Evolutionary conservation across 768 basidiomycete species (phyloP).

Genomic region (Calocybe indica): DNA sequence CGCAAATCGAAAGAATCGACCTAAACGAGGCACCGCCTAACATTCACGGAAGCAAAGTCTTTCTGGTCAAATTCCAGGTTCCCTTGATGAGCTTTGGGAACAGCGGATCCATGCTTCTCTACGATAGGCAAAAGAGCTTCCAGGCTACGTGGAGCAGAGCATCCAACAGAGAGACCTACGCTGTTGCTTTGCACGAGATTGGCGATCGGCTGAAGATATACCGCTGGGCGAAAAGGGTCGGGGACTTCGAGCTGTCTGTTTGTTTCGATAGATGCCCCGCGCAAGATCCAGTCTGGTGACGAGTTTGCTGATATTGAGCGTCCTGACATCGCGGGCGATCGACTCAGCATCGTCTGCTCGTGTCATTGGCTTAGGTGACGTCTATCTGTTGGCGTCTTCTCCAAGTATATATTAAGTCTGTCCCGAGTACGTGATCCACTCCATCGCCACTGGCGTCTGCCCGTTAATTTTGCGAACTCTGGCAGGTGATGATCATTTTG

Average conservation of each 20-base stretch:
- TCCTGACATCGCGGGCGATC: too few relatives aligned
- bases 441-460: too few relatives aligned
- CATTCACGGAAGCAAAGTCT: conserved; percentile 25
- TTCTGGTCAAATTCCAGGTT: conserved; percentile 34
- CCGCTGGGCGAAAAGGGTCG: conserved; percentile 14
- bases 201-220: conserved; percentile 14
- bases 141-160: conserved; percentile 21
- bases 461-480: too few relatives aligned
- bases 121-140: conserved; percentile 36
- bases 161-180: conserved; percentile 13
- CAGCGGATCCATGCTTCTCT: conserved; percentile 22
- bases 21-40: conserved; percentile 17
- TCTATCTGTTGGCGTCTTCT: too few relatives aligned
- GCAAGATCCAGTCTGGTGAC: conserved; percentile 16
- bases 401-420: too few relatives aligned
- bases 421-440: too few relatives aligned
- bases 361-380: too few relatives aligned
- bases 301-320: not conserved
- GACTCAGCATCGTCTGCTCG: too few relatives aligned
- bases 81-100: conserved; percentile 9
- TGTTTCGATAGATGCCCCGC: conserved; percentile 18
- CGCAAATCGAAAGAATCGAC: conserved; percentile 1
- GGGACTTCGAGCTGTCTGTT: conserved; percentile 16
- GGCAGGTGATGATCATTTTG: too few relatives aligned
- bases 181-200: conserved; percentile 13